Conservation (phyloP, 108 stramenopile genomes). For the Skeletonema potamos region DNA sequence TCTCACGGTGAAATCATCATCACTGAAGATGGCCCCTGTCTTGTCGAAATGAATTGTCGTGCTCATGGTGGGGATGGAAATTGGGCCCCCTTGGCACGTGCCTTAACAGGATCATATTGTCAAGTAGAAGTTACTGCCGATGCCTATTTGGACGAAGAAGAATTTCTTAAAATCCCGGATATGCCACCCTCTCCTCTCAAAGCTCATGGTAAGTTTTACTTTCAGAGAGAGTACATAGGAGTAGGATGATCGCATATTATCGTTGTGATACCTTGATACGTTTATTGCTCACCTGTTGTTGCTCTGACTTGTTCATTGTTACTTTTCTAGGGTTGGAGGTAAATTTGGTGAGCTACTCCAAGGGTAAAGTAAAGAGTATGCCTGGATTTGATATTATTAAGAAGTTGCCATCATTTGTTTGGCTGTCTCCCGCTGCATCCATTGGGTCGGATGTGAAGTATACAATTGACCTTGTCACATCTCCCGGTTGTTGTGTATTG, state of each 20-base stretch:
- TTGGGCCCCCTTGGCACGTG: constrained; percentile 76
- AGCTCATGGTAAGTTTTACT: too few species aligned
- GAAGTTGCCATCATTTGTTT: constrained; percentile 72
- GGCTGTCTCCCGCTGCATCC: constrained; percentile 58
- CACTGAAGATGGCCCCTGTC: constrained; percentile 81
- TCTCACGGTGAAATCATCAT: constrained; percentile 82
- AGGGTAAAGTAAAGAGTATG: constrained; percentile 66
- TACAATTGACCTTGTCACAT: constrained; percentile 72
- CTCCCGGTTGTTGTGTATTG: constrained; percentile 74
- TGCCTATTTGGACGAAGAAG: constrained; percentile 74
- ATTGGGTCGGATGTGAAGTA: constrained; percentile 67
- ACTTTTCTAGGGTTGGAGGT: constrained; percentile 89
- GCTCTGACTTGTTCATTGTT: too few species aligned
- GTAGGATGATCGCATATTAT: too few species aligned
- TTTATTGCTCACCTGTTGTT: too few species aligned
- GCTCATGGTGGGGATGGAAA: constrained; percentile 95
- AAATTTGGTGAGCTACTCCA: constrained; percentile 76
- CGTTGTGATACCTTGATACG: too few species aligned
- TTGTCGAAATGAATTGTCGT: constrained; percentile 94
- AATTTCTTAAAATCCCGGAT: constrained; percentile 60
- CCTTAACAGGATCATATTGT: constrained; percentile 69
- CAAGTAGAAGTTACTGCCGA: constrained; percentile 82
- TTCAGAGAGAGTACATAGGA: too few species aligned
- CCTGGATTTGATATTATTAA: constrained; percentile 82
- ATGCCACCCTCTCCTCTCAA: constrained; percentile 78